A percentile compares a stretch with the other conserved stretches of the same genome.
These are phyloP conservation scores for Venturia oleaginea DNA, from an alignment of 2,329 filamentous ascomycete species.

Conservation along the genomic window DNA sequence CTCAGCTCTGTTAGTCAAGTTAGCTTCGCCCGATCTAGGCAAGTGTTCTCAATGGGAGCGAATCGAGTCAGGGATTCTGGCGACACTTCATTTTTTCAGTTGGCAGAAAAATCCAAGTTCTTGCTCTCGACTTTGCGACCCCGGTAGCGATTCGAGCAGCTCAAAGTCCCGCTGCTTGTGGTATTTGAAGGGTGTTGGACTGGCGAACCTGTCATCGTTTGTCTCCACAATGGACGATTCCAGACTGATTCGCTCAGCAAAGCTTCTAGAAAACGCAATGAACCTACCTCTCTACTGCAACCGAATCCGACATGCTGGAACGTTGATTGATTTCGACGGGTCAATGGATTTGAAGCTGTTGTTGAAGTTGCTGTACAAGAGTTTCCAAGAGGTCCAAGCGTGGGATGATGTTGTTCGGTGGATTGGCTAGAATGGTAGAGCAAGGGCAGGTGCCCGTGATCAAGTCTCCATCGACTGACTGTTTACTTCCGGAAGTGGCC, in stretches of 20 bases:
- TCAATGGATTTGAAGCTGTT: not conserved
- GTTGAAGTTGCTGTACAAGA: not conserved
- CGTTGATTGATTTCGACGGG: not conserved
- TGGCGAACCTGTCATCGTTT: not conserved
- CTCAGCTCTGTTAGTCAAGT: not conserved
- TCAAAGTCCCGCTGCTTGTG: not conserved
- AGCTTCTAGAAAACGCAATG: not conserved
- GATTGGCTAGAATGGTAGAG: not conserved
- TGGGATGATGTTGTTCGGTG: not conserved
- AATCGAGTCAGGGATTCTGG: not conserved
- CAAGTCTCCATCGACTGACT: not conserved
- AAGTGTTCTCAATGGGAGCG: not conserved
- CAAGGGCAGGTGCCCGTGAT: not conserved
- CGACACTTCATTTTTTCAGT: not conserved
- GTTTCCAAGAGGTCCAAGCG: not conserved
- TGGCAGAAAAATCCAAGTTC: not conserved
- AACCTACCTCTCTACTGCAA: not conserved
- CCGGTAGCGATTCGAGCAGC: not conserved
- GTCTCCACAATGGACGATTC: not conserved
- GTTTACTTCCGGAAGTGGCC: not conserved
- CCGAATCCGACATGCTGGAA: conserved; percentile 1
- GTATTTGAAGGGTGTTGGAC: not conserved
- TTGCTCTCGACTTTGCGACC: not conserved
- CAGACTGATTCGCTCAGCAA: not conserved
- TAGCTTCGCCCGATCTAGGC: too few relatives aligned